A percentile compares a stretch with the other conserved stretches of the same genome.
Conservation (phyloP, 1,284 basidiomycete species). For the Ustilago shanxiensis region DNA sequence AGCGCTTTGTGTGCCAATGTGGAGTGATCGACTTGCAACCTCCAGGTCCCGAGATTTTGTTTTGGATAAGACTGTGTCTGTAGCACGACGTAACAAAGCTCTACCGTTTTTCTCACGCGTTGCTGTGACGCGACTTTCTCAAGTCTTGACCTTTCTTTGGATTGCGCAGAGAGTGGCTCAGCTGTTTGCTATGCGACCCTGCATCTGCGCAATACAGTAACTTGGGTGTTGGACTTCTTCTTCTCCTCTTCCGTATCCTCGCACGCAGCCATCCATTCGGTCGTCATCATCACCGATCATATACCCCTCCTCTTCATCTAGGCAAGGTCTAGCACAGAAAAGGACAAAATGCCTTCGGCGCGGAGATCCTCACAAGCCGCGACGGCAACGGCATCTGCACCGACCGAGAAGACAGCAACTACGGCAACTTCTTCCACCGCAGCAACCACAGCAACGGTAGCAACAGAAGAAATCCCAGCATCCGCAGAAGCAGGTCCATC, state of each 20-base stretch:
- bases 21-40: constrained; percentile 42
- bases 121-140: constrained; percentile 21
- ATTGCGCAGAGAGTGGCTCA: neutral
- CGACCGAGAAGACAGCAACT: constrained; percentile 9
- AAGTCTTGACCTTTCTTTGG: too few relatives aligned
- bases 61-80: neutral
- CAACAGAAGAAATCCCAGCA: constrained; percentile 7
- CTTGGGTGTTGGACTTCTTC: constrained; percentile 1
- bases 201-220: constrained; percentile 3
- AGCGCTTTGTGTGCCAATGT: constrained; percentile 14
- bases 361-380: constrained; percentile 28
- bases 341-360: constrained; percentile 31
- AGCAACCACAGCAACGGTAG: neutral
- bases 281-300: neutral
- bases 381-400: constrained; percentile 13
- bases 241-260: neutral
- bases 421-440: constrained; percentile 5
- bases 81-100: constrained; percentile 18
- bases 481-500: constrained; percentile 27
- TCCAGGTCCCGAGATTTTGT: neutral
- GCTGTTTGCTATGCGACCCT: neutral
- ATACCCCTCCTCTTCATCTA: neutral
- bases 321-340: neutral
- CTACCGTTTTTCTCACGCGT: constrained; percentile 22
- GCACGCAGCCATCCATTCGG: neutral